A percentile compares a stretch with the other conserved stretches of the same genome.
These are phyloP conservation scores for Anisodus acutangulus DNA, from an alignment of 257 asterid genomes.

Conservation along the genomic window DNA sequence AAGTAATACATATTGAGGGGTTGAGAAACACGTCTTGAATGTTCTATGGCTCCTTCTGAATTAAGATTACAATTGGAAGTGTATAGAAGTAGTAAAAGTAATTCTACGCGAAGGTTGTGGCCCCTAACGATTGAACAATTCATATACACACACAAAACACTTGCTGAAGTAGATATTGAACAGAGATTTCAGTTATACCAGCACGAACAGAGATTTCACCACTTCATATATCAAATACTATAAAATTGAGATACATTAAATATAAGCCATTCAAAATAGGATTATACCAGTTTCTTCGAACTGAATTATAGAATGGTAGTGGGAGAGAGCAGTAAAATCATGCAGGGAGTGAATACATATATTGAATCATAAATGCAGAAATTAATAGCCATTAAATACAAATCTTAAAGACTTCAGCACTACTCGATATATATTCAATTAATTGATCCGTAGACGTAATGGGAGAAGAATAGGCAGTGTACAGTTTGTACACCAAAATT, in stretches of 20 bases:
- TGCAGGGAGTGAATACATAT: neutral
- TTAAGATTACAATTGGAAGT: no score
- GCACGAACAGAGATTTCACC: neutral
- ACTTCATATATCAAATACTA: neutral
- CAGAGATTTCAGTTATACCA: neutral
- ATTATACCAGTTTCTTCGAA: neutral
- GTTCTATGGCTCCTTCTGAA: no score
- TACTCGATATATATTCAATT: neutral
- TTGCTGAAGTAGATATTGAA: neutral
- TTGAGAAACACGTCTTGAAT: no score
- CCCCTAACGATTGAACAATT: neutral
- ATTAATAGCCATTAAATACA: conserved; percentile 20
- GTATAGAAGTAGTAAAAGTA: no score
- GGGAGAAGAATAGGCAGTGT: conserved; percentile 18
- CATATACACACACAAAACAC: neutral
- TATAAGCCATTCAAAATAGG: neutral
- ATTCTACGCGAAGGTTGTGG: no score
- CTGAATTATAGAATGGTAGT: neutral
- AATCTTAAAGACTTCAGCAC: neutral
- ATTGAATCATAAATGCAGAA: conserved; percentile 19
- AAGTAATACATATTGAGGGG: no score
- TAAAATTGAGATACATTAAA: neutral
- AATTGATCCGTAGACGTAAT: conserved; percentile 18
- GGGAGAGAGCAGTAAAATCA: neutral
- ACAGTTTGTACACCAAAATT: conserved; percentile 8